These are phyloP conservation scores for Lepidium sativum DNA, from an alignment of 345 rosid species.

Conservation along the genomic window DNA sequence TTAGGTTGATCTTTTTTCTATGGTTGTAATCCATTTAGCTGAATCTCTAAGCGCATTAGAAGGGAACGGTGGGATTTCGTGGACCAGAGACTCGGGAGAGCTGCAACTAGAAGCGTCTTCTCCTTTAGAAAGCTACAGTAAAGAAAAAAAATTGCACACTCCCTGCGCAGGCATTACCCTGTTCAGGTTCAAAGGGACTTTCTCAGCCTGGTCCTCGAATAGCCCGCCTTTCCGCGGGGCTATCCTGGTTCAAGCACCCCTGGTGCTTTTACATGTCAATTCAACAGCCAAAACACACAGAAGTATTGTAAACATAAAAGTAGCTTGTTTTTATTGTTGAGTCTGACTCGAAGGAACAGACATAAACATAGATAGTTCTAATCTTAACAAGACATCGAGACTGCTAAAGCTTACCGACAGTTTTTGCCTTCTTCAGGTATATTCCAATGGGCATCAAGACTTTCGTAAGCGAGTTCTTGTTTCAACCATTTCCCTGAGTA, in stretches of 20 bases:
- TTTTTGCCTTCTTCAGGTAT: slow-evolving; percentile 9
- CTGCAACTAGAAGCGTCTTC: slow-evolving; percentile 27
- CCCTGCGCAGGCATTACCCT: slow-evolving; percentile 99
- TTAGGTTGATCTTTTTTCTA: background rate
- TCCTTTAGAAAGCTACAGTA: slow-evolving; percentile 38
- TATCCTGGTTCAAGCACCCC: slow-evolving; percentile 87
- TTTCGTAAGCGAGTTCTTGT: slow-evolving; percentile 13
- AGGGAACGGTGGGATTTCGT: background rate
- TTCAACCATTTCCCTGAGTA: slow-evolving; percentile 2
- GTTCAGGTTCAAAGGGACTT: slow-evolving; percentile 99
- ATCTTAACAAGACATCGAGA: slow-evolving; percentile 22
- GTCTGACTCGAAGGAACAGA: slow-evolving; percentile 11
- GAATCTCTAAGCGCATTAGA: background rate
- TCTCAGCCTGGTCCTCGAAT: slow-evolving; percentile 77
- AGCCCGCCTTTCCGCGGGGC: slow-evolving; percentile 16
- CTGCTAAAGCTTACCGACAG: slow-evolving; percentile 55
- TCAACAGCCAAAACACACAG: slow-evolving; percentile 7
- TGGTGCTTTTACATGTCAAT: slow-evolving; percentile 86
- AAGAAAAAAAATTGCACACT: slow-evolving; percentile 63
- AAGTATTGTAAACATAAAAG: slow-evolving; percentile 11
- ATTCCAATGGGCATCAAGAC: slow-evolving; percentile 1
- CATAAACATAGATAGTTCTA: slow-evolving; percentile 32
- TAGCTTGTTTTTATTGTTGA: slow-evolving; percentile 30
- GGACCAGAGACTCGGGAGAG: slow-evolving; percentile 6
- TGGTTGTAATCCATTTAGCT: background rate